Percentiles rank a stretch among this genome's conserved stretches.
phyloP scores from a whole-genome alignment of 176 grass and related monocot species.

The Ensete glaucum region DNA sequence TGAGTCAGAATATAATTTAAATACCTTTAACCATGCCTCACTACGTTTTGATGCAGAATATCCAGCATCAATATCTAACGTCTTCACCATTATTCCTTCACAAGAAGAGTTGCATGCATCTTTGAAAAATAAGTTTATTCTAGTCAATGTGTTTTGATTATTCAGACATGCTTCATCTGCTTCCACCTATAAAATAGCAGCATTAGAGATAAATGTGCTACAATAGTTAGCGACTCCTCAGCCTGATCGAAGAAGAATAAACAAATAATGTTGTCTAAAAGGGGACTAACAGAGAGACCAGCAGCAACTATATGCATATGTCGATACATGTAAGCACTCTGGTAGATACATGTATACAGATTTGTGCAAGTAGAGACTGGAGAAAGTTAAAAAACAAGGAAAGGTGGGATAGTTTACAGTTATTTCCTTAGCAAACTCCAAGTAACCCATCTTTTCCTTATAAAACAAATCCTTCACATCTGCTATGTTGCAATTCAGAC shows the following conservation, averaged over 20 bases:
- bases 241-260: not conserved
- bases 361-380: not conserved
- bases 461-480: constrained; percentile 59
- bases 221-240: not conserved
- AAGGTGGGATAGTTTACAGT: constrained; percentile 34
- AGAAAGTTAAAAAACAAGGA: not conserved
- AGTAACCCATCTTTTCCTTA: constrained; percentile 55
- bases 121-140: constrained; percentile 67
- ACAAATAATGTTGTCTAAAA: not conserved
- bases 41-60: constrained; percentile 87
- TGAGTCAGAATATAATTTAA: not conserved
- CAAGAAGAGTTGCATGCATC: constrained; percentile 70
- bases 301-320: not conserved
- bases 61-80: constrained; percentile 75
- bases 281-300: not conserved
- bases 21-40: constrained; percentile 84
- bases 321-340: not conserved
- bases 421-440: constrained; percentile 71
- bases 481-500: constrained; percentile 29
- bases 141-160: constrained; percentile 46
- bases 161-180: constrained; percentile 44
- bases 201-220: constrained; percentile 22
- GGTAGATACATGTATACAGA: not conserved
- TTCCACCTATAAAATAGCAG: constrained; percentile 47
- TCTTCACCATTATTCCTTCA: constrained; percentile 96